Conservation (phyloP, 23 red algal genomes). For the Chondrus crispus region DNA sequence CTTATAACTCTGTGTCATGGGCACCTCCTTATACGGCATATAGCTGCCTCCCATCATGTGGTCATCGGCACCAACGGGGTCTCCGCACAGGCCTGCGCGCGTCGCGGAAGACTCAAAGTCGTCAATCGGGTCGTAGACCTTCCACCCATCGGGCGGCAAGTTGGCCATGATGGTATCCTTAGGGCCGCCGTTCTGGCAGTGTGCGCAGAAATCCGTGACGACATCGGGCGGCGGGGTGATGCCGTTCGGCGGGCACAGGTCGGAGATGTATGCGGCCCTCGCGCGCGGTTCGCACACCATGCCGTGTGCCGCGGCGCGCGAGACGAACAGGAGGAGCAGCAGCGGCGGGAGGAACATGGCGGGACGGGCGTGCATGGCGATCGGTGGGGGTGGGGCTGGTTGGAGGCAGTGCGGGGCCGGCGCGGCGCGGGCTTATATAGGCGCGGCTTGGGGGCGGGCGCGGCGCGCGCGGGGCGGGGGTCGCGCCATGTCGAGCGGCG, state of each 20-base stretch:
- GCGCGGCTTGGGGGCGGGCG: no score
- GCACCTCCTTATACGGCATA: conserved; percentile 14
- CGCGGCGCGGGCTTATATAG: no score
- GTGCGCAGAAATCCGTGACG: conserved; percentile 39
- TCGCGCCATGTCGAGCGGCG: no score
- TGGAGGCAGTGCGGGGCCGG: no score
- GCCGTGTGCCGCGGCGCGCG: neutral
- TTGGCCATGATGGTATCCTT: neutral
- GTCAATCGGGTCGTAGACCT: conserved; percentile 29
- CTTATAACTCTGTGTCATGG: conserved; percentile 11
- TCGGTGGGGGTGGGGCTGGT: neutral
- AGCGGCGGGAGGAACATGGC: neutral
- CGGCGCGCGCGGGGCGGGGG: no score
- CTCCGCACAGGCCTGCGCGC: conserved; percentile 40
- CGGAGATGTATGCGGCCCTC: conserved; percentile 8
- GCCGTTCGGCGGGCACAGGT: no score
- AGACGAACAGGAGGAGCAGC: neutral
- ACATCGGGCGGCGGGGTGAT: neutral
- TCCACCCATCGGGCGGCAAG: conserved; percentile 16
- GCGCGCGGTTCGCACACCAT: conserved; percentile 47
- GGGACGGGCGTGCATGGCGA: neutral
- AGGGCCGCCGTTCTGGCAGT: conserved; percentile 25
- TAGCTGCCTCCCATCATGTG: conserved; percentile 37
- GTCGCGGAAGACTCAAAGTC: neutral
- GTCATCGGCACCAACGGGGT: conserved; percentile 21